Base-by-base conservation (phyloP, 352 stramenopile genomes). In the Phytophthora tentaculata region DNA sequence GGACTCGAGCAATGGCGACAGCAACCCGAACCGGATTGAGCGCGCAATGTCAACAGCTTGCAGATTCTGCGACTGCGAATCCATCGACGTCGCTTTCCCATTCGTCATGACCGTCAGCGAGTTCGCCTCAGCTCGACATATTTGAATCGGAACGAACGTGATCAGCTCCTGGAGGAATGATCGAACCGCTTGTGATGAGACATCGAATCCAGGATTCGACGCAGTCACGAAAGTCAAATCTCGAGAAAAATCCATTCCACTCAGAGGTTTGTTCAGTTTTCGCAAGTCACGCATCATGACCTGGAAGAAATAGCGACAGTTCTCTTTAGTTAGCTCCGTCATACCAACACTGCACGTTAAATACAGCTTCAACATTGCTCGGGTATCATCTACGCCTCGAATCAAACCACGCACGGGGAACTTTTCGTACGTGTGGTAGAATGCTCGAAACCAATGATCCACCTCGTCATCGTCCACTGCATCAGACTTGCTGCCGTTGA, bases 141-240 rank as follows among this genome's bases (percentile, higher is more conserved):
- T 91, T 58, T 92, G 86, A 5, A 93, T 67, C 0, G 86, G 86
- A 3, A 95, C 83, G 52, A 93, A 91, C 1, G 84, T 92, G 8
- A 92, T 51, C 3, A 91, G 17, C 23, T 76, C 43, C 16, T 71
- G 53, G 1, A 79, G 44, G 52, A 79, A 74, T 20, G 20, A 52
- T 24, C 59, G 58, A 16, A 70, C 13, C 2, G 62, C 16, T 32
- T 45, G 57, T 10, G 35, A 12, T 23, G 43, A 24, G 37, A 71
- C 10, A n/a, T n/a, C 20, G n/a, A 61, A 59, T 5, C 6, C 24
- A 56, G 10, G 7, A 48, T 41, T 51, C 7, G 41, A 58, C 13
- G 61, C 10, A 0, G 44, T 54, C 3, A 64, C 58, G 24, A 80
- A 73, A 0, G 12, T 14, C 64, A 82, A 53, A 41, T 63, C 52